A percentile compares a stretch with the other conserved stretches of the same genome.
Conservation (phyloP, 345 rosid species). For the Kernera saxatilis region DNA sequence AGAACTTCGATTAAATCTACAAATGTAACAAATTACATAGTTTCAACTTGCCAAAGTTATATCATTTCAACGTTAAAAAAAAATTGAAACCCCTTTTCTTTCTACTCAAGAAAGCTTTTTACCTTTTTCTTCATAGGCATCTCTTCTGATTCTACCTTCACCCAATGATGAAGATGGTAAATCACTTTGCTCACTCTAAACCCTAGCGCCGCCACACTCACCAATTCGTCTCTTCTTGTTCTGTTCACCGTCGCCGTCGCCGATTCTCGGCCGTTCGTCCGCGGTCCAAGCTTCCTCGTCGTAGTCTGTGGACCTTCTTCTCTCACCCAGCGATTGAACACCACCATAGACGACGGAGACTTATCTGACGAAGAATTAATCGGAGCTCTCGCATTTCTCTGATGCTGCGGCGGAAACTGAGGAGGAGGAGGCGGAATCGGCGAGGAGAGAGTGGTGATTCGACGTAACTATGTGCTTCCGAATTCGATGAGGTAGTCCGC, state of each 20-base stretch:
- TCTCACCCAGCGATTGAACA: constrained; percentile 39
- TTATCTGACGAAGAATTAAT: constrained; percentile 4
- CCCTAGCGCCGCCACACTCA: constrained; percentile 48
- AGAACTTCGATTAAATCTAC: no score
- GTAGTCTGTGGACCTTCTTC: constrained; percentile 33
- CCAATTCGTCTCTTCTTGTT: constrained; percentile 33
- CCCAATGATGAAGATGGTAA: no score
- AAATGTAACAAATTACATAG: no score
- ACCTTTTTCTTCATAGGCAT: no score
- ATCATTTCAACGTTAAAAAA: no score
- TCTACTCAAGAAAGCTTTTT: no score
- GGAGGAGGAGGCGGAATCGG: constrained; percentile 32
- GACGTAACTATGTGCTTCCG: constrained; percentile 36
- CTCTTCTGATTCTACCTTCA: no score
- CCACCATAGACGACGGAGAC: constrained; percentile 30
- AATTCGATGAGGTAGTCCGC: constrained; percentile 60
- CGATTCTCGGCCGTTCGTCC: constrained; percentile 19
- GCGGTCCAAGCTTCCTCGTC: constrained; percentile 32
- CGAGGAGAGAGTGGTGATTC: constrained; percentile 71
- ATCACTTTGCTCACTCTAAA: constrained; percentile 59
- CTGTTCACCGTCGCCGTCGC: constrained; percentile 32
- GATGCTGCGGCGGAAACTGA: constrained; percentile 22
- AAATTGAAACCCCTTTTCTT: no score
- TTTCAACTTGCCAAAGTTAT: no score
- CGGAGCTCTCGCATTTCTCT: constrained; percentile 13